phyloP scores from a whole-genome alignment of 108 stramenopile genomes.

The Licmophora abbreviata region DNA sequence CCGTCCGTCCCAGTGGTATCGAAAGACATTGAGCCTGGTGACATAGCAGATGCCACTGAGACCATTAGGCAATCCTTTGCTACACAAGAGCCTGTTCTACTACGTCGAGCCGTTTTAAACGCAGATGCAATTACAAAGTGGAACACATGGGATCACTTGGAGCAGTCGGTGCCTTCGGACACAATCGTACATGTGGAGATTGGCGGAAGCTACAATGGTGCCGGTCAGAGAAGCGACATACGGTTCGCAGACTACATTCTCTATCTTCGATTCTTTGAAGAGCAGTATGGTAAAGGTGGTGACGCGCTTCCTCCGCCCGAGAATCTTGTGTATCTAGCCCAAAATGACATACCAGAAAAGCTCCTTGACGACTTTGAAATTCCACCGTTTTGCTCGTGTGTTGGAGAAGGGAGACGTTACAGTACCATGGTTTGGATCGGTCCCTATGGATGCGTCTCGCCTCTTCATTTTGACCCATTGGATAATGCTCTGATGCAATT shows the following conservation, averaged over 20 bases:
- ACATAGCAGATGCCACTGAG: too few species aligned
- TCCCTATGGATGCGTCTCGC: conserved; percentile 52
- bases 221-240: conserved; percentile 20
- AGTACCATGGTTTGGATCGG: conserved; percentile 74
- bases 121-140: conserved; percentile 43
- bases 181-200: conserved; percentile 47
- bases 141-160: conserved; percentile 42
- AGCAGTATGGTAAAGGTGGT: conserved; percentile 24
- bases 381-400: conserved; percentile 38
- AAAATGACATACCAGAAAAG: conserved; percentile 50
- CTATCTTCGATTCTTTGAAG: conserved; percentile 45
- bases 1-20: too few species aligned
- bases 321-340: conserved; percentile 70
- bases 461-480: conserved; percentile 77
- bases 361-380: conserved; percentile 42
- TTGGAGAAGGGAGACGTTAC: conserved; percentile 63
- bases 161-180: conserved; percentile 20
- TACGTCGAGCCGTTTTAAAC: conserved; percentile 16
- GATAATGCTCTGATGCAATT: conserved; percentile 71
- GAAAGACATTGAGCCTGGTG: too few species aligned
- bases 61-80: conserved; percentile 27
- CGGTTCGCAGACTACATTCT: conserved; percentile 52
- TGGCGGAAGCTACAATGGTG: conserved; percentile 43
- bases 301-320: conserved; percentile 12
- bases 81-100: conserved; percentile 36